These are phyloP conservation scores for Lactarius trivialis DNA, from an alignment of 768 basidiomycete genomes.

Conservation along the genomic window DNA sequence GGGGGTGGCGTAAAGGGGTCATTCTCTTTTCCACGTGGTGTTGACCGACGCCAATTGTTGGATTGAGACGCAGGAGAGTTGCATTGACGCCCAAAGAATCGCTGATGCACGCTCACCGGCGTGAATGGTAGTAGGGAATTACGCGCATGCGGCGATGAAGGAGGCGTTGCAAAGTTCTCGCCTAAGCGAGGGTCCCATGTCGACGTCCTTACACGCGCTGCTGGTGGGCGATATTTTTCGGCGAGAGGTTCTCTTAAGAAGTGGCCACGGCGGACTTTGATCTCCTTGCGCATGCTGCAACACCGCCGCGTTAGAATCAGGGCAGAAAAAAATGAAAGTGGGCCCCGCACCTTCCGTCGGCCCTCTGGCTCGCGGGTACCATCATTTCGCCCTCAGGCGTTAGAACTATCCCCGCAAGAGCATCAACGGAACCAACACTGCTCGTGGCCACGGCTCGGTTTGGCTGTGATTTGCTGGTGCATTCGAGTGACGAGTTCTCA, in stretches of 20 bases:
- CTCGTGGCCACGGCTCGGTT: neutral
- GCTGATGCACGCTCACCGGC: slow-evolving; percentile 1
- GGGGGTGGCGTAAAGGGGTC: neutral
- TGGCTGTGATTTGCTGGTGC: neutral
- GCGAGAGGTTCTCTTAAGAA: neutral
- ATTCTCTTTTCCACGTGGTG: neutral
- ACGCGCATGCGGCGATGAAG: neutral
- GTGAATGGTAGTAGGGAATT: neutral
- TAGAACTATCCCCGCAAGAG: slow-evolving; percentile 3
- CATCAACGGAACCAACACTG: neutral
- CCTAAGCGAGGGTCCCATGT: slow-evolving; percentile 6
- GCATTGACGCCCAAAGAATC: neutral
- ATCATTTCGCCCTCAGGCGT: slow-evolving; percentile 6
- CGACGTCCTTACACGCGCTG: slow-evolving; percentile 8
- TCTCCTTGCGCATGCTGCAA: slow-evolving; percentile 11
- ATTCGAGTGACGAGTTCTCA: neutral
- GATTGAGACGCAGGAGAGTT: slow-evolving; percentile 1
- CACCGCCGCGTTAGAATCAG: neutral
- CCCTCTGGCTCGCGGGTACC: slow-evolving; percentile 16
- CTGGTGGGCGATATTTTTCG: slow-evolving; percentile 16
- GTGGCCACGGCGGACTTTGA: slow-evolving; percentile 5
- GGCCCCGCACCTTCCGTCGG: slow-evolving; percentile 8
- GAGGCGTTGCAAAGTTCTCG: neutral
- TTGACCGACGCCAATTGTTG: slow-evolving; percentile 3
- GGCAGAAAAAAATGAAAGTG: neutral